Base-by-base conservation (phyloP, 441 rosid genomes). In the Euphorbia schlechtendalii region DNA sequence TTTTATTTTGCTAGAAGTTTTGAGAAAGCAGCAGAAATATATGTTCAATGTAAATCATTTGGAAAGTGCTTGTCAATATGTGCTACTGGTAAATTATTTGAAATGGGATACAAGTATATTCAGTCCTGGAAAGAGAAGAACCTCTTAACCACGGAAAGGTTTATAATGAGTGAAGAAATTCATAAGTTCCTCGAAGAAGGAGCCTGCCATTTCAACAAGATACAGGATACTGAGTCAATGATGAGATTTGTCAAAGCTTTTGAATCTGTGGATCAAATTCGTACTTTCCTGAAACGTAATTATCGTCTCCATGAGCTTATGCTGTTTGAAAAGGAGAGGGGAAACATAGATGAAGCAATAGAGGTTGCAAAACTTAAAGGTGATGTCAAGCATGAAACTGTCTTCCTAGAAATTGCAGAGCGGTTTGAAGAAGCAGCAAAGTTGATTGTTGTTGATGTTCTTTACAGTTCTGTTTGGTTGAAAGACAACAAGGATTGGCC, bases 401-500 rank as follows among this genome's bases (percentile, higher is more conserved):
- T 75, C 59, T 24, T 82, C 17, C 82, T 76, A 14, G 67, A 66
- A 28, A 78, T 67, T 70, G 81, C 72, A 5, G 63, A 72, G 8
- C 28, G 20, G 25, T 72, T 63, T 56, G 56, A 71, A 55, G 78
- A 74, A 45, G 83, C 86, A n/a, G 61, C 80, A 0, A 41, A 18
- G 25, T 71, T 74, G 18, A 45, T 77, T 12, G 77, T 84, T 4
- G 68, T 70, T 70, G 73, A 71, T 58, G 84, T 82, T 13, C n/a
- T 79, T 38, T 69, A 71, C 17, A 73, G 65, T 69, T 82, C 86
- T 67, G 80, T 84, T 0, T 84, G 86, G 86, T 57, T 53, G 8
- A 11, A 28, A 0, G 71, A 79, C 56, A 71, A 75, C 73, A 60
- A 51, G 22, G 89, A 86, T 27, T 84, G 89, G 86, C 83, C 86